Percentiles rank a stretch among this genome's conserved stretches.
phyloP scores from a whole-genome alignment of 257 asterid species.

The Apocynum venetum region DNA sequence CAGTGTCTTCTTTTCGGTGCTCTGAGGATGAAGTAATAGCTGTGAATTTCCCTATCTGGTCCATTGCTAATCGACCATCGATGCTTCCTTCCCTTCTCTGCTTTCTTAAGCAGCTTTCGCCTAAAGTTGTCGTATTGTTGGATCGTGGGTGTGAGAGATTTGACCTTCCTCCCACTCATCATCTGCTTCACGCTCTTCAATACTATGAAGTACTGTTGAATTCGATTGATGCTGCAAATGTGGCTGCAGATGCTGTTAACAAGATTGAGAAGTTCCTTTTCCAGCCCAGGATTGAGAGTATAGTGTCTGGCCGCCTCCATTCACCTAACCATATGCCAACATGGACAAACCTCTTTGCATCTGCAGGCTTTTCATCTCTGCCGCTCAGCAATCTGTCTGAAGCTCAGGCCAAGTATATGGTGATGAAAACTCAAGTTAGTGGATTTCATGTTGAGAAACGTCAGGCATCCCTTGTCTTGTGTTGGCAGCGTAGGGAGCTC shows the following conservation, averaged over 20 bases:
- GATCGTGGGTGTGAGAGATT: conserved; percentile 43
- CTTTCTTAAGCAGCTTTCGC: conserved; percentile 44
- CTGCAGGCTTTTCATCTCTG: conserved; percentile 40
- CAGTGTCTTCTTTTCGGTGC: conserved; percentile 32
- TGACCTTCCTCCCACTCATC: conserved; percentile 42
- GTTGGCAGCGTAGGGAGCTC: conserved; percentile 46
- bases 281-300: conserved; percentile 47
- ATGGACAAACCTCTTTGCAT: conserved; percentile 33
- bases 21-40: conserved; percentile 38
- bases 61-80: conserved; percentile 29
- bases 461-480: conserved; percentile 40
- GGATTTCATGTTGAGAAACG: conserved; percentile 49
- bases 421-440: conserved; percentile 33
- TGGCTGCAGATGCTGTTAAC: conserved; percentile 26
- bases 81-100: conserved; percentile 38
- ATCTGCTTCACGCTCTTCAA: conserved; percentile 42
- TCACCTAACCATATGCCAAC: conserved; percentile 37
- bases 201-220: conserved; percentile 44
- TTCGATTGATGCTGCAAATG: conserved; percentile 40
- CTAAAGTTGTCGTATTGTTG: conserved; percentile 41
- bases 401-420: conserved; percentile 48
- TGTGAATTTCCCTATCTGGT: conserved; percentile 53
- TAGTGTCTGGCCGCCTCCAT: conserved; percentile 38
- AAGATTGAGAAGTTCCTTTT: conserved; percentile 46
- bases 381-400: conserved; percentile 40